Evolutionary conservation across 2,329 filamentous ascomycete species (phyloP), one percentile per base, ranked within the genome.

Genomic region (Diplodia corticola): DNA sequence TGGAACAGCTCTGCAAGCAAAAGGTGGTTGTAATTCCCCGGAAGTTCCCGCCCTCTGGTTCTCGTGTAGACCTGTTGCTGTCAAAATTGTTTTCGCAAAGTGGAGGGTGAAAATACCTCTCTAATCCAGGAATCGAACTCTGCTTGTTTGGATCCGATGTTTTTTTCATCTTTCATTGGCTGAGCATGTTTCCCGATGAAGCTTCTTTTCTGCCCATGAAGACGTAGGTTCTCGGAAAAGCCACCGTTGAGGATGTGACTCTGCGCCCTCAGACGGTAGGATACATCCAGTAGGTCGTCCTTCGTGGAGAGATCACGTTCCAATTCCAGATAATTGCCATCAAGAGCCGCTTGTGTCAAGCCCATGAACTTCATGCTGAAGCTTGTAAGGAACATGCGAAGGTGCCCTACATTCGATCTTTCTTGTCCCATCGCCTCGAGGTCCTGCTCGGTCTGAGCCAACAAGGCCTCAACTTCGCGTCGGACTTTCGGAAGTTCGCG

Each of bases 291-390:
- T 13, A 22, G 28, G 4, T 35, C 26, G 5, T 26, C 12, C 46
- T 22, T 13, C 17, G 22, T 12, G 5, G 46, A 22, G 24, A 49
- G 46, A 13, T 13, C 46, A 24, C 17, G 33, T 24, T 33, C 26
- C 26, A 55, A n/a, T 24, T 55, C 28, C 28, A 55, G 13, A 33
- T 55, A 55, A 33, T 17, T 55, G 5, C 51, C 51, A 24, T 55
- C 51, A 15, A 55, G 33, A 5, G 51, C 51, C 22, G 51, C 51
- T 20, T 33, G 51, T 6, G 33, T 9, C 28, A 55, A 10, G 26
- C 33, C 33, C 5, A 17, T 33, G 33, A 55, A 55, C n/a, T 65
- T 26, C 67, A 68, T 66, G 26, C 24, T 33, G 17, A 55, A n/a
- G 5, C 51, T 24, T 20, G 51, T 55, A 9, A 55, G 51, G 28